Evolutionary conservation across 208 protist species (phyloP), one percentile per base, ranked within the genome.

Genomic region (Naegleria lovaniensis): DNA sequence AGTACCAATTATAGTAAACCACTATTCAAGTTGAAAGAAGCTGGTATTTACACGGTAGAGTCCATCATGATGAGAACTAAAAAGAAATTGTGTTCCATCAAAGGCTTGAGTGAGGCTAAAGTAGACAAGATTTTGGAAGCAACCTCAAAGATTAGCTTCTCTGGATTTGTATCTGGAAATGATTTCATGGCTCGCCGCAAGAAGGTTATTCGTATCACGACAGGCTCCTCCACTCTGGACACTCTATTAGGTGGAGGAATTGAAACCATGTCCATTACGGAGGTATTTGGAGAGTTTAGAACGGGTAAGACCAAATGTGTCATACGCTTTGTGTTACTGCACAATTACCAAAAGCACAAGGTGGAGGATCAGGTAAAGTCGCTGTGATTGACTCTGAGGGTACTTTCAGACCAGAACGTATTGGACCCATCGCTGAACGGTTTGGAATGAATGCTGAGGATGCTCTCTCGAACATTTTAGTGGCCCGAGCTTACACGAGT

Each of bases 331-430:
- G 98, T 92, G 98, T 99, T 11, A 99, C 98, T 0, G 99, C 97
- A 90, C 96, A 98, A 95, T 94, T 99, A 55, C 97, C 97, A 13
- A 96, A 98, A 85, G 96, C 96, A 11, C 94, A 98, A 91, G 98
- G 98, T 90, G 98, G 98, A 39, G 98, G 96, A 39, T 97, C 99
- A 94, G 99, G 99, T 85, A 99, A 99, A 96, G 98, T 98, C 59
- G 93, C 99, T 7, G 99, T 99, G 93, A 99, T 99, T 92, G 99
- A 99, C 92, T 99, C 99, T 0, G 99, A 99, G 94, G 99, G 99
- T 84, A 99, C 99, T 6, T 99, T 99, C 92, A 96, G 99, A 87
- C 98, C 99, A 15, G 96, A 98, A 93, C 94, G 96, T 33, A 93
- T 97, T 22, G 93, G 96, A 29, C 95, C 95, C 9, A 96, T 98